Conservation (phyloP, 2,329 filamentous ascomycete genomes). For the Diaporthe capsici region DNA sequence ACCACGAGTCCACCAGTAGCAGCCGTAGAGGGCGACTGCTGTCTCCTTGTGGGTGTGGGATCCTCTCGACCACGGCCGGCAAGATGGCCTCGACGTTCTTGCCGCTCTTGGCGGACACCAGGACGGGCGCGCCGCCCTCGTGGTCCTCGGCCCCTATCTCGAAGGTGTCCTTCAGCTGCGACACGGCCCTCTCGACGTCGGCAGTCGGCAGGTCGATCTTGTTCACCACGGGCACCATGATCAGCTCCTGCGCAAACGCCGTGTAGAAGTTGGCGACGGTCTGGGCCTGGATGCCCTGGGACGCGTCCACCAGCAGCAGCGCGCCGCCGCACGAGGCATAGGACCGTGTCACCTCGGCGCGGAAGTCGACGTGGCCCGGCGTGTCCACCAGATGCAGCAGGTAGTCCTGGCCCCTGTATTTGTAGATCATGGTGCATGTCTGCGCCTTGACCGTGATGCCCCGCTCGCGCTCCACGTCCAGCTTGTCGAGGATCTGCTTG, state of each 20-base stretch:
- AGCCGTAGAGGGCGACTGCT: slow-evolving; percentile 80
- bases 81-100: slow-evolving; percentile 87
- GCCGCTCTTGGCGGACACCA: slow-evolving; percentile 94
- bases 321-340: slow-evolving; percentile 97
- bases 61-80: slow-evolving; percentile 86
- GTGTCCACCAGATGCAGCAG: slow-evolving; percentile 96
- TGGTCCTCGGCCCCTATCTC: slow-evolving; percentile 82
- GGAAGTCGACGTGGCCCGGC: slow-evolving; percentile 97
- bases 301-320: slow-evolving; percentile 92
- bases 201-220: slow-evolving; percentile 95
- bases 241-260: slow-evolving; percentile 90
- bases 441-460: slow-evolving; percentile 99
- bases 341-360: slow-evolving; percentile 93
- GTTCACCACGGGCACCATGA: slow-evolving; percentile 92
- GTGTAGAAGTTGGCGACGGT: slow-evolving; percentile 99
- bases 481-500: slow-evolving; percentile 96
- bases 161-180: slow-evolving; percentile 88
- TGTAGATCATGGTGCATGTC: slow-evolving; percentile 98
- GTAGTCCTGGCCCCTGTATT: slow-evolving; percentile 87
- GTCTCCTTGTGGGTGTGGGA: slow-evolving; percentile 86
- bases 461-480: slow-evolving; percentile 95
- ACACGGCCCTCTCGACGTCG: slow-evolving; percentile 86
- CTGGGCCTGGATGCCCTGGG: slow-evolving; percentile 96
- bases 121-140: slow-evolving; percentile 62
- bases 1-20: slow-evolving; percentile 97